Conservation (phyloP, 345 rosid genomes). For the Kernera saxatilis region DNA sequence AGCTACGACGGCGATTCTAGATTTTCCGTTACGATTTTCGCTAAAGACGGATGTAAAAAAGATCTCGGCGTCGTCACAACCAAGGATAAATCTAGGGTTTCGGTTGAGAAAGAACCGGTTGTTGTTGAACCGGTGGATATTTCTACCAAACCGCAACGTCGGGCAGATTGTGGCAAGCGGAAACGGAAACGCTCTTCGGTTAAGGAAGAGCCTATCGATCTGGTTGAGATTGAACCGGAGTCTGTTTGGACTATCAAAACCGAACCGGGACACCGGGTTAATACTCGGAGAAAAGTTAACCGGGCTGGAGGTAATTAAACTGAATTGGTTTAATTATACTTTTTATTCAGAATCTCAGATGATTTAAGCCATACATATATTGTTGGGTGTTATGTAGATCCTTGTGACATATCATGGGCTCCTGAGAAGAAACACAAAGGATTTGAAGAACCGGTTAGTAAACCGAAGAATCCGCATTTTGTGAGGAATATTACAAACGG, state of each 20-base stretch:
- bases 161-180: background rate
- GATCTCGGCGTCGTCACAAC: background rate
- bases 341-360: background rate
- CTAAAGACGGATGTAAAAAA: slow-evolving; percentile 17
- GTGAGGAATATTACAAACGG: background rate
- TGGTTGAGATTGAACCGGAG: background rate
- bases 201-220: background rate
- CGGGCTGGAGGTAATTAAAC: slow-evolving; percentile 6
- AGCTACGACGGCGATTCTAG: slow-evolving; percentile 10
- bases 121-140: background rate
- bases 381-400: slow-evolving; percentile 1
- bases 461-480: slow-evolving; percentile 26
- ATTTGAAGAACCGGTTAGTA: background rate
- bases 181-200: slow-evolving; percentile 3
- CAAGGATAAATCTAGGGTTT: slow-evolving; percentile 24
- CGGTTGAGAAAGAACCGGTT: slow-evolving; percentile 4
- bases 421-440: background rate
- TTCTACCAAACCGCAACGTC: background rate
- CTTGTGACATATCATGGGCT: background rate
- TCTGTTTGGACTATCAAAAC: background rate
- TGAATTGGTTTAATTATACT: background rate
- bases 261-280: background rate
- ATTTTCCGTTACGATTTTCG: slow-evolving; percentile 13
- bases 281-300: background rate
- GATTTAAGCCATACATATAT: background rate